Evolutionary conservation across 169 alveolate species (phyloP).

Genomic region (Eimeria maxima): DNA sequence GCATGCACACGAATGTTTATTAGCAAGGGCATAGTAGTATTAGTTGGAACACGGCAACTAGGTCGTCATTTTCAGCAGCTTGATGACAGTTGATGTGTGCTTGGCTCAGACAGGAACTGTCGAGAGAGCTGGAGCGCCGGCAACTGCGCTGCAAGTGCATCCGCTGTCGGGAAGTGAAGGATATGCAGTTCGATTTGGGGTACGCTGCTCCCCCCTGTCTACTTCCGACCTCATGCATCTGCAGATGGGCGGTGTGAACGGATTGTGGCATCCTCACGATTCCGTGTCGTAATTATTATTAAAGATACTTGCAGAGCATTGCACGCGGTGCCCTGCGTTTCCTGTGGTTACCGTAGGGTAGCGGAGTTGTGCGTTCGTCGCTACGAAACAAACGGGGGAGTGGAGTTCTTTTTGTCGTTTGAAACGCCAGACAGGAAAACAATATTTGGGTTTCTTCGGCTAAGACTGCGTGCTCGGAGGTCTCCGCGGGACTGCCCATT

Average conservation of each 20-base stretch:
- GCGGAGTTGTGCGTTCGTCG: conserved; percentile 74
- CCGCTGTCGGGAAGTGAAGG: conserved; percentile 96
- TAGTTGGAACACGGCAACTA: background rate
- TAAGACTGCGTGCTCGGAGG: conserved; percentile 87
- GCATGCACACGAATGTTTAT: background rate
- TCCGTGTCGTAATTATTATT: background rate
- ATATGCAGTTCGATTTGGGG: conserved; percentile 83
- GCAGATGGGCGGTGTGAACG: background rate
- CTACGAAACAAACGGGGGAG: conserved; percentile 78
- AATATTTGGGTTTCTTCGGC: conserved; percentile 94
- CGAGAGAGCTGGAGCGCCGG: conserved; percentile 89
- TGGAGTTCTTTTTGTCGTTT: conserved; percentile 84
- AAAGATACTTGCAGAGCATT: background rate
- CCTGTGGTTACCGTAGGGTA: background rate
- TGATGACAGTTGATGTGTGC: background rate
- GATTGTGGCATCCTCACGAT: background rate
- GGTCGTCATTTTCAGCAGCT: background rate
- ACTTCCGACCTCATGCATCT: background rate
- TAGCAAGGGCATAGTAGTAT: background rate
- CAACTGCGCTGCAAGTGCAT: conserved; percentile 94
- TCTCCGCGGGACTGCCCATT: conserved; percentile 86
- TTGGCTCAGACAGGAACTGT: conserved; percentile 83
- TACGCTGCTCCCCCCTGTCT: conserved; percentile 18
- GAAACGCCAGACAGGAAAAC: conserved; percentile 86
- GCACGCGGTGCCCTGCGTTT: background rate